Conservation (phyloP, 768 basidiomycete genomes). For the Lentinus tigrinus region DNA sequence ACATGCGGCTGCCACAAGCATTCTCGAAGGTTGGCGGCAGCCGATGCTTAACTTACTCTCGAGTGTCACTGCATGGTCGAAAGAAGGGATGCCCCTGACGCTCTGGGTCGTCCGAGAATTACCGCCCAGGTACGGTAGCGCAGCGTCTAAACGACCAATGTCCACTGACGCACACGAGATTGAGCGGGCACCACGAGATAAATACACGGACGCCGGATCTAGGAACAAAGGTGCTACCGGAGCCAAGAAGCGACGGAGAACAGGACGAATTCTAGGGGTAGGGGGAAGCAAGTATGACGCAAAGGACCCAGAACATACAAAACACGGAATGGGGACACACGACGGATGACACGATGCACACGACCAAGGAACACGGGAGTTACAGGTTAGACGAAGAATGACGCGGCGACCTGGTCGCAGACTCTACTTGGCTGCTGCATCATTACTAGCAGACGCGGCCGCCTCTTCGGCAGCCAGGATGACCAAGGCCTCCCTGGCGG, state of each 20-base stretch:
- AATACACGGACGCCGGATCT: neutral
- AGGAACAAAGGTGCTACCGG: neutral
- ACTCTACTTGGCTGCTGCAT: neutral
- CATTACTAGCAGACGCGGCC: neutral
- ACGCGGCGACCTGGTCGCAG: neutral
- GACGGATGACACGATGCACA: neutral
- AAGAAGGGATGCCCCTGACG: too few species aligned
- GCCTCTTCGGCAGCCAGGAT: neutral
- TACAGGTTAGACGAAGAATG: neutral
- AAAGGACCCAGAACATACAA: neutral
- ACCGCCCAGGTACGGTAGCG: neutral
- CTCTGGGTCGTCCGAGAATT: neutral
- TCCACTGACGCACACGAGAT: neutral
- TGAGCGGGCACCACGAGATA: neutral
- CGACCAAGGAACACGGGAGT: neutral
- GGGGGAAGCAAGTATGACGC: neutral
- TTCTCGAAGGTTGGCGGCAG: too few species aligned
- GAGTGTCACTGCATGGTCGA: too few species aligned
- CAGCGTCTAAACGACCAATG: neutral
- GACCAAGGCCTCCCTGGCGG: conserved; percentile 14
- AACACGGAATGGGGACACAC: neutral
- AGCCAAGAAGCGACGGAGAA: neutral
- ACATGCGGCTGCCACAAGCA: too few species aligned
- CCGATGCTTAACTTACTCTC: too few species aligned
- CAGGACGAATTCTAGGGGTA: too few species aligned